These are phyloP conservation scores for Plasmodium relictum DNA, from an alignment of 169 alveolate genomes.

Conservation along the genomic window DNA sequence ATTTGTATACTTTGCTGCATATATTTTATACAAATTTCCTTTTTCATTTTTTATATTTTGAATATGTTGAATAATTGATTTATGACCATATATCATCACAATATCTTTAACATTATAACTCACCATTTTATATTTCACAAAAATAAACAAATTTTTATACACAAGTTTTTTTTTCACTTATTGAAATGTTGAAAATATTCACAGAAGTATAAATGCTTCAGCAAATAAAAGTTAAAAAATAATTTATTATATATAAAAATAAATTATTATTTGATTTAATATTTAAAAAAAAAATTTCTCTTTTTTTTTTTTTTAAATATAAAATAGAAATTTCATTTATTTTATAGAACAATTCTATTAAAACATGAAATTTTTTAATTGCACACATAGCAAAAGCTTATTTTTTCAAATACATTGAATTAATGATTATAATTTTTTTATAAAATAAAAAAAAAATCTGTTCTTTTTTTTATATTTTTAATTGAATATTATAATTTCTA, in stretches of 20 bases:
- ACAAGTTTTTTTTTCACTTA: too few species aligned
- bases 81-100: slow-evolving; percentile 73
- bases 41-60: slow-evolving; percentile 3
- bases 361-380: background rate
- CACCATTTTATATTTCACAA: slow-evolving; percentile 25
- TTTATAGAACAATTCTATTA: background rate
- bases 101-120: slow-evolving; percentile 27
- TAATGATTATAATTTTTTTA: background rate
- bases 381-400: background rate
- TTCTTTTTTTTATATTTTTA: too few species aligned
- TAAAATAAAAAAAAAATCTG: background rate
- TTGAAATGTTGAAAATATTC: too few species aligned
- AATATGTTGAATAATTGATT: slow-evolving; percentile 20
- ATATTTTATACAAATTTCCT: slow-evolving; percentile 2
- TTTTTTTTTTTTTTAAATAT: too few species aligned
- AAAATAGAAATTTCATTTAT: background rate
- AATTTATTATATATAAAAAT: too few species aligned
- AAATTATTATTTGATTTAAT: too few species aligned
- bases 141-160: background rate
- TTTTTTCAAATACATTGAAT: background rate
- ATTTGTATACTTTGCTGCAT: slow-evolving; percentile 33
- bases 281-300: too few species aligned
- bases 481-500: too few species aligned
- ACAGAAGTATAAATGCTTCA: too few species aligned
- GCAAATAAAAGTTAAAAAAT: too few species aligned